A percentile compares a stretch with the other conserved stretches of the same genome.
Evolutionary conservation across 352 stramenopile species (phyloP).

Genomic region (Phytophthora tentaculata): DNA sequence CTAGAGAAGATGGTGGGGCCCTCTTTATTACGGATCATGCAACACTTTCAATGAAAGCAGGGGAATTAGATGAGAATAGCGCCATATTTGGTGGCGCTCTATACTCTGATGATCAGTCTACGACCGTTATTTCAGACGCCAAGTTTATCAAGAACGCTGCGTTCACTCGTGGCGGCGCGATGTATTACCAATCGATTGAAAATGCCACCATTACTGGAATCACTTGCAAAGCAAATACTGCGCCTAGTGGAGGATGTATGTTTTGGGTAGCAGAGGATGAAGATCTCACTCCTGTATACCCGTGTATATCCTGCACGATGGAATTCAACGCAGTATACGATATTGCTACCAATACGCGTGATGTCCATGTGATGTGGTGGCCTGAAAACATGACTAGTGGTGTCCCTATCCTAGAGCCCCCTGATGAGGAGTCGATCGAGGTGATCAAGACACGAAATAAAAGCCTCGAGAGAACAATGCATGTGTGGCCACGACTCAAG

Average conservation of each 20-base stretch:
- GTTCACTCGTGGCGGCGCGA: conserved; percentile 45
- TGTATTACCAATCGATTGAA: conserved; percentile 49
- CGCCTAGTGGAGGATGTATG: conserved; percentile 62
- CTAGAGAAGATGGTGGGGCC: conserved; percentile 34
- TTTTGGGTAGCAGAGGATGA: conserved; percentile 59
- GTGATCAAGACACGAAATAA: conserved; percentile 29
- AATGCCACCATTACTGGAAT: conserved; percentile 34
- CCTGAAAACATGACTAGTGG: conserved; percentile 52
- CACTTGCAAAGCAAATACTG: conserved; percentile 45
- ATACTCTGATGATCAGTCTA: conserved; percentile 32
- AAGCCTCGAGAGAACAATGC: conserved; percentile 32
- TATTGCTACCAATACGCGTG: conserved; percentile 63
- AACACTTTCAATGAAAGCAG: conserved; percentile 16
- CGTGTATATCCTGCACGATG: conserved; percentile 48
- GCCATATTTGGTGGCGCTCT: conserved; percentile 48
- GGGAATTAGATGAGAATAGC: conserved; percentile 38
- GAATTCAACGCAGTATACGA: conserved; percentile 58
- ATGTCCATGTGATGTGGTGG: conserved; percentile 68
- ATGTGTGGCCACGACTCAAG: conserved; percentile 65
- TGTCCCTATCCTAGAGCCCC: conserved; percentile 41
- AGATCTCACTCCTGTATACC: conserved; percentile 27
- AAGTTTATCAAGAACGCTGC: conserved; percentile 48
- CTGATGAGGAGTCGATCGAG: conserved; percentile 61
- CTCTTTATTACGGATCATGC: conserved; percentile 42
- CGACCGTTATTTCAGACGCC: conserved; percentile 20